A percentile compares a stretch with the other conserved stretches of the same genome.
These are phyloP conservation scores for Aspergillus oerlinghausenensis DNA, from an alignment of 2,329 filamentous ascomycete genomes.

Conservation along the genomic window DNA sequence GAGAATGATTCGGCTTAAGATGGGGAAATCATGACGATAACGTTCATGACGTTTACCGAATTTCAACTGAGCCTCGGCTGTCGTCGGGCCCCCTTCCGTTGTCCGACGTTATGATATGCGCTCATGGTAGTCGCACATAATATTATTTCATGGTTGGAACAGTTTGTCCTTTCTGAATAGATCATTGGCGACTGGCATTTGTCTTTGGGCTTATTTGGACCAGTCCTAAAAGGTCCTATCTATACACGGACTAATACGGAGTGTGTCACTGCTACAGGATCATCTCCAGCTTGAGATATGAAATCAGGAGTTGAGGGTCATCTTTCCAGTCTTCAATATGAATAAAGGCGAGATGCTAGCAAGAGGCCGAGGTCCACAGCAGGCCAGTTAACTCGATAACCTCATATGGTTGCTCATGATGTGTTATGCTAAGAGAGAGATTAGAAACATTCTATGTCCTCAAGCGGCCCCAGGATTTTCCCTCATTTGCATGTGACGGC, in stretches of 20 bases:
- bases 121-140: background rate
- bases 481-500: background rate
- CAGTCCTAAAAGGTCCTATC: background rate
- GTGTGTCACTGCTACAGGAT: background rate
- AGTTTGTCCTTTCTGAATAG: background rate
- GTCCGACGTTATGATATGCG: background rate
- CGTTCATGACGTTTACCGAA: constrained; percentile 31
- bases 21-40: constrained; percentile 19
- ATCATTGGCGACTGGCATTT: background rate
- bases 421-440: background rate
- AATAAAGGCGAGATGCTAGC: background rate
- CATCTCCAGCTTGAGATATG: background rate
- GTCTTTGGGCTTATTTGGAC: background rate
- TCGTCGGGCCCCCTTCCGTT: constrained; percentile 8
- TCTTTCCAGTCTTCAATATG: background rate
- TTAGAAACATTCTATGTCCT: background rate
- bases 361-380: background rate
- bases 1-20: constrained; percentile 29
- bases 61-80: constrained; percentile 29
- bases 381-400: background rate
- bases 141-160: background rate
- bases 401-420: background rate
- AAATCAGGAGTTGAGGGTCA: background rate
- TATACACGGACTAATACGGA: background rate
- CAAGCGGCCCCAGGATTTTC: background rate